phyloP scores from a whole-genome alignment of 2,329 filamentous ascomycete species.

The Fusarium lyarnte region DNA sequence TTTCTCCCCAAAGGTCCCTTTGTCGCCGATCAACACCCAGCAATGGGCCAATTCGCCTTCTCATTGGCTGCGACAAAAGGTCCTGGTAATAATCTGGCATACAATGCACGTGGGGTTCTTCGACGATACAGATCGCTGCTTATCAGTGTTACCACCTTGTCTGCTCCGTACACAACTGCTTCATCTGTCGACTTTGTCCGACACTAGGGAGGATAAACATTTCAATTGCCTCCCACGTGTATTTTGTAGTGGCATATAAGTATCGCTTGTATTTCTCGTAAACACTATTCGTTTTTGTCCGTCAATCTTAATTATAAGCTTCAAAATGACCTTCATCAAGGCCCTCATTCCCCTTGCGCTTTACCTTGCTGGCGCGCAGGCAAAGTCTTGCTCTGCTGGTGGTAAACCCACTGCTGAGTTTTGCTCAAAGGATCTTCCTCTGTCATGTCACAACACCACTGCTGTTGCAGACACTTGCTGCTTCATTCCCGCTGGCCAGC shows the following conservation, averaged over 20 bases:
- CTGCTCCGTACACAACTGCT: conserved; percentile 33
- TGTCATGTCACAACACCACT: conserved; percentile 68
- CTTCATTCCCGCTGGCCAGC: conserved; percentile 75
- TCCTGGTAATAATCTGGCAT: conserved; percentile 28
- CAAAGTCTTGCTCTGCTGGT: conserved; percentile 1
- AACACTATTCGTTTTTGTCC: not conserved
- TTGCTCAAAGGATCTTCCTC: conserved; percentile 32
- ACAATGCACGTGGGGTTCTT: conserved; percentile 34
- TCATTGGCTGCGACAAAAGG: conserved; percentile 33
- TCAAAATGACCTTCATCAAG: conserved; percentile 18
- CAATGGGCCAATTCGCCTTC: not conserved
- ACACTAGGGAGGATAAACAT: not conserved
- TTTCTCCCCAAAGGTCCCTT: conserved; percentile 17
- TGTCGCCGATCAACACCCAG: conserved; percentile 22
- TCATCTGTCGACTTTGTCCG: conserved; percentile 17
- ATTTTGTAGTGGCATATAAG: not conserved
- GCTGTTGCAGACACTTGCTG: conserved; percentile 74
- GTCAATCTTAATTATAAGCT: not conserved
- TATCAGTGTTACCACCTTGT: conserved; percentile 17
- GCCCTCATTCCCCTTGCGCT: conserved; percentile 22
- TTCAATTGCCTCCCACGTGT: conserved; percentile 3
- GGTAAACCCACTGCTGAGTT: not conserved
- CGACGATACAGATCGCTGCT: conserved; percentile 21
- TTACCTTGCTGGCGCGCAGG: conserved; percentile 2
- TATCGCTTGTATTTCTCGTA: not conserved